Percentiles rank a stretch among this genome's conserved stretches.
Evolutionary conservation across 345 rosid genomes (phyloP).

Genomic region (Anastatica hierochuntica): DNA sequence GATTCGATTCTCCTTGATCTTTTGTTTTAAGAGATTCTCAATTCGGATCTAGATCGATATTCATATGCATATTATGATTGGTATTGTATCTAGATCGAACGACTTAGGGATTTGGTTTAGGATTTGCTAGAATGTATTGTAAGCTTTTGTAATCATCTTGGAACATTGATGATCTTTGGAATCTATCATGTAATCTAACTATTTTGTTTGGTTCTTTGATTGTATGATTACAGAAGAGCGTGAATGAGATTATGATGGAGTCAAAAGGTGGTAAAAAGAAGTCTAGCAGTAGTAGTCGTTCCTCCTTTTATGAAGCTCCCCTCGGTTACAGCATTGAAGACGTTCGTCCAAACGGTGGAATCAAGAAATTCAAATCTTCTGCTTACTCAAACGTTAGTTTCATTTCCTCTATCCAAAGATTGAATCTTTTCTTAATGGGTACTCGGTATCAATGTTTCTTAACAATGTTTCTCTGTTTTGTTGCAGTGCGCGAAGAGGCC

Average conservation of each 20-base stretch:
- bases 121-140: neutral
- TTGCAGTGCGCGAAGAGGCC: conserved; percentile 81
- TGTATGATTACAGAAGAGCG: conserved; percentile 21
- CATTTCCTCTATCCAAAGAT: too few species aligned
- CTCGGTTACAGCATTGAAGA: conserved; percentile 99
- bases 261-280: conserved; percentile 93
- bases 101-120: neutral
- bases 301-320: conserved; percentile 89
- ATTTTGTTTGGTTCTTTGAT: neutral
- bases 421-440: too few species aligned
- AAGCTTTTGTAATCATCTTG: too few species aligned
- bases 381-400: conserved; percentile 71
- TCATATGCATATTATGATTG: neutral
- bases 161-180: neutral
- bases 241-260: conserved; percentile 91
- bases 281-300: conserved; percentile 66
- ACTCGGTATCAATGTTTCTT: neutral
- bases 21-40: neutral
- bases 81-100: neutral
- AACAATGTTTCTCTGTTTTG: neutral
- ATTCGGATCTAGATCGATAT: neutral
- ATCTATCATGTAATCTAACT: neutral
- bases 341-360: conserved; percentile 94
- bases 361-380: conserved; percentile 99
- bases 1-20: neutral